Evolutionary conservation across 2,329 filamentous ascomycete species (phyloP), one percentile per base, ranked within the genome.

Genomic region (Ophidiomyces ophidiicola): DNA sequence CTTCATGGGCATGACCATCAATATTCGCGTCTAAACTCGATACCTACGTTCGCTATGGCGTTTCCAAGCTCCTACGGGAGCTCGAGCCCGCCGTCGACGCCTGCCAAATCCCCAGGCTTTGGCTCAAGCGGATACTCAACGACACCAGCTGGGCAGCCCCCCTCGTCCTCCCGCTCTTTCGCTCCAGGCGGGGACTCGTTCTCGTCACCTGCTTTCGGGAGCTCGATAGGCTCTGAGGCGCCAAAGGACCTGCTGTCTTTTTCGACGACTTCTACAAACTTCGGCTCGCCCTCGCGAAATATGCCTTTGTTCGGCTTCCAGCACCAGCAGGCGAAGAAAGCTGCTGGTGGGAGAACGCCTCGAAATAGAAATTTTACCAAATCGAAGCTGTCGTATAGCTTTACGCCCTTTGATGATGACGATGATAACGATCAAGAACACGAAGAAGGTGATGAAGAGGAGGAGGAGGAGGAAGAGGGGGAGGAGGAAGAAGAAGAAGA

Each of bases 91-190:
- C 58, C 60, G 2, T 57, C 59, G 14, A 64, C 61, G 2, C 61
- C 61, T 8, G 58, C 53, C 12, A 62, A 57, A 46, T 53, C 53
- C 17, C 53, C 55, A 32, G 57, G 57, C 37, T 48, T 60, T 4
- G 54, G 56, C 41, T 56, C 56, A 41, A 55, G 62, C 46, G 61
- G 29, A 26, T 39, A 68, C 31, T 75, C 73, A 4, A 74, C 71
- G 14, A 76, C 73, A 11, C 73, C 73, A 37, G 70, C 69, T 32
- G 72, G 71, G 28, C 66, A 63, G 42, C 72, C 72, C 1, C 71
- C 71, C 18, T 70, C 69, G 21, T 64, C 61, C 43, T 58, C 61
- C 18, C 55, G 56, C 45, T 74, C 71, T n/a, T 73, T 72, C 39
- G 75, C 72, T 15, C 72, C 72, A 21, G 63, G 66, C 41, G 72